A percentile compares a stretch with the other conserved stretches of the same genome.
Evolutionary conservation across 2,329 filamentous ascomycete species (phyloP).

Genomic region (Paecilomyces niveus): DNA sequence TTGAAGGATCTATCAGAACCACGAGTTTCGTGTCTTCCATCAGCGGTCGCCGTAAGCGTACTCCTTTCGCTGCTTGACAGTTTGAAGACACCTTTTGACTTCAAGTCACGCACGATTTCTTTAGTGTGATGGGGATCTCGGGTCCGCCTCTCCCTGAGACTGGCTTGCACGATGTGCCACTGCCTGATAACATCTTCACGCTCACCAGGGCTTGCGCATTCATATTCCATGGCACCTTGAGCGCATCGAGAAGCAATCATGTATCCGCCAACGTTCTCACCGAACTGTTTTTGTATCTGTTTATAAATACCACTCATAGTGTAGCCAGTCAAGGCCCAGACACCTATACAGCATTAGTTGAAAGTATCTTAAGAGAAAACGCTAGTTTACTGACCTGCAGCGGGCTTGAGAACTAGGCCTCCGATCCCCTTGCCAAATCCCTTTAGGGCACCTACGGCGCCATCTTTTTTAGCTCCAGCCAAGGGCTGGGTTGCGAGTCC

Average conservation of each 20-base stretch:
- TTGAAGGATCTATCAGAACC: slow-evolving; percentile 3
- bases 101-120: slow-evolving; percentile 4
- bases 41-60: not conserved
- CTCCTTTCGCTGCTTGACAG: slow-evolving; percentile 1
- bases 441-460: slow-evolving; percentile 62
- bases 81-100: slow-evolving; percentile 4
- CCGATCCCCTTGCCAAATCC: slow-evolving; percentile 78
- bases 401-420: slow-evolving; percentile 74
- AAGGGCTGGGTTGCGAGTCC: slow-evolving; percentile 74
- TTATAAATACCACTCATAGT: slow-evolving; percentile 76
- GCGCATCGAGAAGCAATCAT: slow-evolving; percentile 69
- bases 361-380: slow-evolving; percentile 3
- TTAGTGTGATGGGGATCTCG: not conserved
- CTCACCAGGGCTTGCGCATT: slow-evolving; percentile 50
- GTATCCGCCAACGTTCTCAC: slow-evolving; percentile 67
- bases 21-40: slow-evolving; percentile 3
- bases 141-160: slow-evolving; percentile 45
- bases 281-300: slow-evolving; percentile 64
- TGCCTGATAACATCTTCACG: slow-evolving; percentile 55
- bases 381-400: slow-evolving; percentile 52
- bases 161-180: slow-evolving; percentile 56
- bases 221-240: slow-evolving; percentile 65
- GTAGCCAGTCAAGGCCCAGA: slow-evolving; percentile 71
- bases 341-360: slow-evolving; percentile 29
- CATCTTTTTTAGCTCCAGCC: slow-evolving; percentile 60